Conservation (phyloP, 2,329 filamentous ascomycete genomes). For the Aspergillus pseudonomiae region DNA sequence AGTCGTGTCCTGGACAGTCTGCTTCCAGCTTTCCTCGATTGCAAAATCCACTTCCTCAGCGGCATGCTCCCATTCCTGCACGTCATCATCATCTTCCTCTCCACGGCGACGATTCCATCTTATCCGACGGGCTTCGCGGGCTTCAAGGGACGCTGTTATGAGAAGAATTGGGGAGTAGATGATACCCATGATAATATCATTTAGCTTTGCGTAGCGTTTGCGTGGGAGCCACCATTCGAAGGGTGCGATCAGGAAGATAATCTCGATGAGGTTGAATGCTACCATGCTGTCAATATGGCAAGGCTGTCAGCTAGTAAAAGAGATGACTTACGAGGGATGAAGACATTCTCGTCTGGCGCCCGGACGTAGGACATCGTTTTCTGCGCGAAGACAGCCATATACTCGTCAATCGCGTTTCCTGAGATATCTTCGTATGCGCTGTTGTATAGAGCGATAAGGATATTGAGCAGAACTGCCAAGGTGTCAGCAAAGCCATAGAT, state of each 20-base stretch:
- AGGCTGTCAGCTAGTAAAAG: neutral
- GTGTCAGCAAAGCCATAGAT: neutral
- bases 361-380: conserved; percentile 97
- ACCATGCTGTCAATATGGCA: neutral
- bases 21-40: conserved; percentile 75
- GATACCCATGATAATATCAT: conserved; percentile 83
- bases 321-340: conserved; percentile 69
- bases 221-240: conserved; percentile 96
- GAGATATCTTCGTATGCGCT: conserved; percentile 95
- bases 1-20: conserved; percentile 73
- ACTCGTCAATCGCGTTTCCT: conserved; percentile 90
- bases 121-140: conserved; percentile 66
- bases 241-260: conserved; percentile 74
- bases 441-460: conserved; percentile 96
- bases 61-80: conserved; percentile 93
- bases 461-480: conserved; percentile 74
- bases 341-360: conserved; percentile 96
- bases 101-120: conserved; percentile 73
- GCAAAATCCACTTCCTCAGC: conserved; percentile 72
- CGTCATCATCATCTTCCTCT: conserved; percentile 84
- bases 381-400: conserved; percentile 86
- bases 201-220: conserved; percentile 73
- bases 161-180: conserved; percentile 85
- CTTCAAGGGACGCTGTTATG: conserved; percentile 74
- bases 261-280: conserved; percentile 88